Evolutionary conservation across 805 yeast genomes (phyloP), one percentile per base, ranked within the genome.

Genomic region (Teunomyces panamensis): DNA sequence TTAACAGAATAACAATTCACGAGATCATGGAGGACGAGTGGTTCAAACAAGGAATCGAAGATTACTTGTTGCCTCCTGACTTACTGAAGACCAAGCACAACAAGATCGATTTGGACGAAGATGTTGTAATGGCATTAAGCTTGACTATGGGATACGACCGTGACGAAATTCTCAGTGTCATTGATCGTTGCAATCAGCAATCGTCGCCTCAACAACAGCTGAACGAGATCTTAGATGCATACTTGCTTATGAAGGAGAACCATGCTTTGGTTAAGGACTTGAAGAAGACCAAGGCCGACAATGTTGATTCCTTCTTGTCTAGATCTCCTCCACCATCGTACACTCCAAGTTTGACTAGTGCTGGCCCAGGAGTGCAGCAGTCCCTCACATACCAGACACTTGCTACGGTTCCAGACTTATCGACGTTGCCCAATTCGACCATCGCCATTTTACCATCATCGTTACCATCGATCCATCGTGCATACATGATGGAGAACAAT

Each of bases 401-500:
- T 51, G 72, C 77, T 8, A 69, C 74, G 10, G 77, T 71, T 4
- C 77, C 76, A 7, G 77, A 74, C 56, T 65, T 73, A 48, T 70
- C 77, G 7, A 73, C 74, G 10, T 73, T 83, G 42, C 87, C 88
- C 17, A 78, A 83, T 55, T 85, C 94, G 20, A 88, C 96, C 2
- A 91, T 94, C 52, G 96, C 97, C 2, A 88, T 92, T 20, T 71
- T 94, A 51, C 98, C 99, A 5, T 85, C 96, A 2, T 90, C 97
- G 4, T 75, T 94, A 57, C 97, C 99, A 3, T 89, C 92, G 52
- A 88, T 92, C 44, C 98, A 92, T 62, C 77, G 96, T 43, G 97
- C 97, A 1, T 88, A 80, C 61, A 94, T 92, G 98, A 77, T 83
- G 55, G 86, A 83, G 54, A 65, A 65, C 39, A 56, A 58, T 16